Evolutionary conservation across 2,329 filamentous ascomycete species (phyloP).

Genomic region (Tolypocladium guangdongense): DNA sequence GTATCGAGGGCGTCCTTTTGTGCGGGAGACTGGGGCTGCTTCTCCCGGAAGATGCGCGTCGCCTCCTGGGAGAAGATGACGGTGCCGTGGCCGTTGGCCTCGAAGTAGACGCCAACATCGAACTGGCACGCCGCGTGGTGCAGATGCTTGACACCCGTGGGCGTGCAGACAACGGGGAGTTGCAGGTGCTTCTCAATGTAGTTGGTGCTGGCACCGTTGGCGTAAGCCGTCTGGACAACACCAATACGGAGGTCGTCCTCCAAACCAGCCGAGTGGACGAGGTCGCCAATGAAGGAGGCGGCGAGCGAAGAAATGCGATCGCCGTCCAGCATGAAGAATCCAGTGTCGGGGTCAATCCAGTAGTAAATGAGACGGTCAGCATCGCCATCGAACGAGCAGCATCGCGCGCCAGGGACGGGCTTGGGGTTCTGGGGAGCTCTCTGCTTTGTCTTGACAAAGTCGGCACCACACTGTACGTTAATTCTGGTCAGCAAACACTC

Average conservation of each 20-base stretch:
- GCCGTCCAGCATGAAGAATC: slow-evolving; percentile 88
- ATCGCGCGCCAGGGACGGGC: slow-evolving; percentile 63
- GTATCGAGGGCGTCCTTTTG: slow-evolving; percentile 84
- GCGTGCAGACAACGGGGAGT: slow-evolving; percentile 84
- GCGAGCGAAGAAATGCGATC: slow-evolving; percentile 94
- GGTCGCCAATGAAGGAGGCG: slow-evolving; percentile 85
- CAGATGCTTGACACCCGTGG: slow-evolving; percentile 93
- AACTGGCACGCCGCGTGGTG: slow-evolving; percentile 95
- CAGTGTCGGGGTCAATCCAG: slow-evolving; percentile 69
- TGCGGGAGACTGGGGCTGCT: slow-evolving; percentile 78
- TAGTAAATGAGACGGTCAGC: slow-evolving; percentile 95
- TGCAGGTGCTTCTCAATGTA: slow-evolving; percentile 83
- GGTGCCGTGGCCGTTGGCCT: slow-evolving; percentile 96
- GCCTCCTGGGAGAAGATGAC: slow-evolving; percentile 87
- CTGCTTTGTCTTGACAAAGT: slow-evolving; percentile 96
- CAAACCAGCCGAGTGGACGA: slow-evolving; percentile 70
- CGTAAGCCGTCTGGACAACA: slow-evolving; percentile 94
- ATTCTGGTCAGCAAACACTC: slow-evolving; percentile 3
- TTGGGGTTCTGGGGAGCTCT: slow-evolving; percentile 76
- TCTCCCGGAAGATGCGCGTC: slow-evolving; percentile 64
- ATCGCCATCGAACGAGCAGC: slow-evolving; percentile 88
- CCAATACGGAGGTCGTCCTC: slow-evolving; percentile 76
- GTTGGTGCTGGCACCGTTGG: slow-evolving; percentile 87
- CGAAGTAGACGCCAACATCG: slow-evolving; percentile 95
- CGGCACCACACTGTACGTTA: slow-evolving; percentile 67